A percentile compares a stretch with the other conserved stretches of the same genome.
Conservation (phyloP, 305 asterid species). For the Fraxinus latifolia region DNA sequence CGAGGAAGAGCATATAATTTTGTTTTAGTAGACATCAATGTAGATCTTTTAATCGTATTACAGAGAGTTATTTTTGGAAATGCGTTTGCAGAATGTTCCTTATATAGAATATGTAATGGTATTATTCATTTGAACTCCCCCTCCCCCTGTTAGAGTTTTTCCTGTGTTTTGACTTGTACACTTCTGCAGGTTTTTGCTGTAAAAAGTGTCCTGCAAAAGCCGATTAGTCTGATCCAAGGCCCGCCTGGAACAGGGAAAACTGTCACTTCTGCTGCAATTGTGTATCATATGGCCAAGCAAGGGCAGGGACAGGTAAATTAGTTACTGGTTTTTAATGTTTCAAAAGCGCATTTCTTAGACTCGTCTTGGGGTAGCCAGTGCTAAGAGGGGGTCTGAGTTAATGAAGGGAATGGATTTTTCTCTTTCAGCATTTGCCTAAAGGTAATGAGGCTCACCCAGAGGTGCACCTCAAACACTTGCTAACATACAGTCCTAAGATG, state of each 20-base stretch:
- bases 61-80: background rate
- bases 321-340: background rate
- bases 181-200: constrained; percentile 84
- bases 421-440: background rate
- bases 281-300: constrained; percentile 99
- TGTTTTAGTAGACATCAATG: background rate
- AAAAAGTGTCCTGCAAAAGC: constrained; percentile 96
- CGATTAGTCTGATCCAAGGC: constrained; percentile 96
- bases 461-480: background rate
- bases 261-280: constrained; percentile 98
- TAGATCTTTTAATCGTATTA: background rate
- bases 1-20: background rate
- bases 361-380: background rate
- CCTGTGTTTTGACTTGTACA: constrained; percentile 14
- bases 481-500: background rate
- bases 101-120: background rate
- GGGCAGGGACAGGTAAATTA: constrained; percentile 96
- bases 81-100: background rate
- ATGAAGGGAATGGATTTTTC: background rate
- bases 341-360: background rate
- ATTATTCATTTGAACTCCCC: constrained; percentile 1
- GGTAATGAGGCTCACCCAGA: background rate
- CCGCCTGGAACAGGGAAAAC: constrained; percentile 99
- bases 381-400: background rate
- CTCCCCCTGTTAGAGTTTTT: background rate